Evolutionary conservation across 164 flowering plant species (phyloP).

Genomic region (Stephania yunnanensis): DNA sequence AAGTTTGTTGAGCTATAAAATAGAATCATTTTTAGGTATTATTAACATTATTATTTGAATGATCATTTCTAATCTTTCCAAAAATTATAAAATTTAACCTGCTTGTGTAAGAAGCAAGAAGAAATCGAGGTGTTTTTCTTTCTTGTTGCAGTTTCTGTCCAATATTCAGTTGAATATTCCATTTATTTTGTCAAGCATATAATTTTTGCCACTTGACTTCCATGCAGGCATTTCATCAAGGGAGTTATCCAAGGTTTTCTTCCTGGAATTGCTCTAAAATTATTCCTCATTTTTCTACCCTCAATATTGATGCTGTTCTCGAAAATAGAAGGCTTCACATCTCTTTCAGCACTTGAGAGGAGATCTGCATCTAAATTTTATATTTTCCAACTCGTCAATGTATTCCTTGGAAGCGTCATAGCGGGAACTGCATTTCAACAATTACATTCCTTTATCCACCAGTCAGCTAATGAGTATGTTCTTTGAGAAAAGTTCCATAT

Average conservation of each 20-base stretch:
- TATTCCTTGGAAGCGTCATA: slow-evolving; percentile 84
- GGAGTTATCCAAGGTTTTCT: slow-evolving; percentile 81
- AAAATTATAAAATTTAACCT: not conserved
- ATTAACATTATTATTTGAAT: not conserved
- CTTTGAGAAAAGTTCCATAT: not conserved
- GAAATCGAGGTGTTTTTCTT: not conserved
- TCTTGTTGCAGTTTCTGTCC: not conserved
- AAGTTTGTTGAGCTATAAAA: not conserved
- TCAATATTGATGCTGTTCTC: slow-evolving; percentile 83
- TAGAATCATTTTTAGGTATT: not conserved
- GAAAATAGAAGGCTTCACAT: slow-evolving; percentile 68
- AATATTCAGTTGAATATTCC: not conserved
- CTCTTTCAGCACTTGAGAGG: slow-evolving; percentile 65
- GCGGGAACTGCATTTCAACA: slow-evolving; percentile 86
- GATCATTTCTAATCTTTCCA: not conserved
- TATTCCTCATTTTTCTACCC: slow-evolving; percentile 74
- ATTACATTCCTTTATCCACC: slow-evolving; percentile 52
- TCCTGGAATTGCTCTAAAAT: slow-evolving; percentile 83
- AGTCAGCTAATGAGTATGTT: slow-evolving; percentile 81
- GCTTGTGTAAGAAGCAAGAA: not conserved
- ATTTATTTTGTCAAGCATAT: not conserved
- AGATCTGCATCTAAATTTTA: slow-evolving; percentile 75
- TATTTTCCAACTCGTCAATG: slow-evolving; percentile 65
- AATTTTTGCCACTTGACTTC: not conserved
- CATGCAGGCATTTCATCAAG: slow-evolving; percentile 57